Base-by-base conservation (phyloP, 305 asterid species). In the Solanum hybrid region DNA sequence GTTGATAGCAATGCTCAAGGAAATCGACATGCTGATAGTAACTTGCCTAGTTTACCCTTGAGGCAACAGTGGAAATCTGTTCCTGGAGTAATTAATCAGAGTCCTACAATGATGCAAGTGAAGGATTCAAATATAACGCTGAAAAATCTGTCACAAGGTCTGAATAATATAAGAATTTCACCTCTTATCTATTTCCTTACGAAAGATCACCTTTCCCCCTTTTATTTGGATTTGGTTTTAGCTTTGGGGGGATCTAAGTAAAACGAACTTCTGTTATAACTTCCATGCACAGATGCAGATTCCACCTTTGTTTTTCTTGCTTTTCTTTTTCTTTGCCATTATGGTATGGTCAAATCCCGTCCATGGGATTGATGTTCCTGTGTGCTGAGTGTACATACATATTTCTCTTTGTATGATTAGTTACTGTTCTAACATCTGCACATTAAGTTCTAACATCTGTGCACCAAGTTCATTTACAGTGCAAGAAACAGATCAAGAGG, bases 41-140 rank as follows among this genome's bases (percentile, higher is more conserved):
- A 82, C 81, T 91, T 94, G 91, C 92, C 96, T 79, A 93, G 91
- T 92, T 91, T 94, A 81, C 93, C 92, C 22, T 86, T 78, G 34
- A 95, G 95, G 92, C 97, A 95, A 81, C 98, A 95, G 92, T 96
- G 98, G 98, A 95, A 94, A 91, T 94, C 98, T 88, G 94, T 92
- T 81, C 87, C 96, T 72, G 97, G 95, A 92, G 90, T 92, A 92
- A 92, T 90, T 91, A 93, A 94, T 90, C 97, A 92, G 90, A 93
- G 92, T 91, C 93, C 89, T 91, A 88, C 92, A 36, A 90, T 89
- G 57, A 88, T 94, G 93, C 92, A 93, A 38, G 73, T 80, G 39
- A 95, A 93, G 94, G 95, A 92, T 90, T 89, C 95, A 75, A 95
- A 89, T 90, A 86, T 89, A 85, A 70, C 87, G 90, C 88, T 73